These are phyloP conservation scores for Micractinium conductrix DNA, from an alignment of 139 green algal genomes.

Conservation along the genomic window DNA sequence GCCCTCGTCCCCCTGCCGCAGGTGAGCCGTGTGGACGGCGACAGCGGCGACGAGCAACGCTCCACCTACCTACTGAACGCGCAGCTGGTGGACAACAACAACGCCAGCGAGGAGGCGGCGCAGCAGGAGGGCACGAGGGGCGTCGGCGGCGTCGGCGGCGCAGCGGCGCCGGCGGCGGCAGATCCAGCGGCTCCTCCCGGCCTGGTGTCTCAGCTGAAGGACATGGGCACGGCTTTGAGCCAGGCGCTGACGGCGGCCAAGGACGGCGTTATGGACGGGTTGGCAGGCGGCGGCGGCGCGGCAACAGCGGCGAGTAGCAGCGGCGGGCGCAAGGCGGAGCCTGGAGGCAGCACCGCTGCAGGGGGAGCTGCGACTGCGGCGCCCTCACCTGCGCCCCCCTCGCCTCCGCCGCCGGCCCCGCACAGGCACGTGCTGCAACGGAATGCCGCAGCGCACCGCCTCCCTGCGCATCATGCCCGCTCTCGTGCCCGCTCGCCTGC, in stretches of 20 bases:
- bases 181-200: neutral
- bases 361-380: too few relatives aligned
- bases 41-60: neutral
- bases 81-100: neutral
- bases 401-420: neutral
- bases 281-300: neutral
- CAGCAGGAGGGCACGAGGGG: neutral
- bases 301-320: neutral
- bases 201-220: conserved; percentile 2
- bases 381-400: neutral
- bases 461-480: neutral
- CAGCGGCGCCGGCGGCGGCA: too few relatives aligned
- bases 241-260: neutral
- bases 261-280: neutral
- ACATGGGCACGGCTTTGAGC: neutral
- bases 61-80: conserved; percentile 21
- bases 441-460: too few relatives aligned
- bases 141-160: neutral
- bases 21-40: neutral
- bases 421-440: neutral
- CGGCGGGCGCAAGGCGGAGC: neutral
- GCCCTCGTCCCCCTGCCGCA: neutral
- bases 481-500: neutral
- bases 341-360: neutral
- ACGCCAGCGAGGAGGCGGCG: neutral